Percentiles rank a stretch among this genome's conserved stretches.
Evolutionary conservation across 805 yeast genomes (phyloP).

Genomic region (Teunomyces kruisii): DNA sequence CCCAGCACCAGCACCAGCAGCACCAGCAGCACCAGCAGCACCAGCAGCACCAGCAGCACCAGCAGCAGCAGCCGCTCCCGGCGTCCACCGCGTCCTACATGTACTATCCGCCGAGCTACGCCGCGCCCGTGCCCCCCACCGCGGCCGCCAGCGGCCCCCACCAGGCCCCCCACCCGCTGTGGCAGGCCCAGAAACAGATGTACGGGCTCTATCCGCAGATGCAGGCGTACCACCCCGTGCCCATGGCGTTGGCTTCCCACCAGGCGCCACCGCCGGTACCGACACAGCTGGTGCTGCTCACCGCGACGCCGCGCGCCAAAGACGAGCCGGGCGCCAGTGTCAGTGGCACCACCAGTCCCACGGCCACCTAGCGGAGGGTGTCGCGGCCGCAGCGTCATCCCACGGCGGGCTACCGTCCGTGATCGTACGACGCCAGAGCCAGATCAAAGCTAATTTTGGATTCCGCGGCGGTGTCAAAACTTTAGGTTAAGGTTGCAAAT

Average conservation of each 20-base stretch:
- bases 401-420: no score
- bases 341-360: slow-evolving; percentile 4
- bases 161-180: background rate
- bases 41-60: background rate
- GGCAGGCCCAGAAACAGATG: slow-evolving; percentile 1
- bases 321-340: background rate
- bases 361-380: slow-evolving; percentile 1
- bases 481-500: no score
- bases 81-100: background rate
- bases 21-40: slow-evolving; percentile 4
- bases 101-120: slow-evolving; percentile 1
- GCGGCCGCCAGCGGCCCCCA: no score
- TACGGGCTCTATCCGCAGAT: slow-evolving; percentile 1
- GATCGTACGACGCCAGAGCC: no score
- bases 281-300: background rate
- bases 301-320: background rate
- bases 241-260: background rate
- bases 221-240: slow-evolving; percentile 3
- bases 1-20: background rate
- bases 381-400: no score
- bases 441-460: no score
- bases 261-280: background rate
- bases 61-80: background rate
- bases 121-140: background rate
- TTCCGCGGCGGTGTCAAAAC: no score